Conservation (phyloP, 352 stramenopile genomes). For the Hyaloperonospora brassicae region DNA sequence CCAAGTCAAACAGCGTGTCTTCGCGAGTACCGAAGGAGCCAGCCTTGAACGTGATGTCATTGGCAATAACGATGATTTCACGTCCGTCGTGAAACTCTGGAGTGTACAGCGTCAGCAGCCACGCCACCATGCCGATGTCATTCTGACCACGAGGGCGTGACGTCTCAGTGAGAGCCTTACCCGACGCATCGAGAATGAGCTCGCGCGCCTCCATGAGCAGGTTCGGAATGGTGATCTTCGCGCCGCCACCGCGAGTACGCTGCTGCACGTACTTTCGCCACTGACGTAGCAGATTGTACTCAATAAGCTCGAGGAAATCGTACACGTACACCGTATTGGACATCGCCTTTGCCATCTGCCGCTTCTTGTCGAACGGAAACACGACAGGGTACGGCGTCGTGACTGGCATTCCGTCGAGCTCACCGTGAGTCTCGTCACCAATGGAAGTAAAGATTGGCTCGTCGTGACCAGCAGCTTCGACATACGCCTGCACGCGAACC, state of each 20-base stretch:
- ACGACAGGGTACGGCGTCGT: conserved; percentile 95
- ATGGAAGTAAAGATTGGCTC: conserved; percentile 88
- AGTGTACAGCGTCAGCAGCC: conserved; percentile 96
- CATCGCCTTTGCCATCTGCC: conserved; percentile 87
- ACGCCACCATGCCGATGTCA: conserved; percentile 99
- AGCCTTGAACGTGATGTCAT: conserved; percentile 99
- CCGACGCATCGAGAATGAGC: conserved; percentile 87
- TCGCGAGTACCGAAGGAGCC: conserved; percentile 99
- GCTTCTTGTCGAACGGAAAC: conserved; percentile 92
- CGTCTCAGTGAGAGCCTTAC: conserved; percentile 46
- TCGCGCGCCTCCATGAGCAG: conserved; percentile 92
- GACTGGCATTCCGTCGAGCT: conserved; percentile 94
- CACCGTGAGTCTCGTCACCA: conserved; percentile 80
- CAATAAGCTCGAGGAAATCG: conserved; percentile 98
- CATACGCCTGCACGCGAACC: conserved; percentile 98
- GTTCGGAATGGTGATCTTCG: conserved; percentile 74
- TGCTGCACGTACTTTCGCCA: conserved; percentile 89
- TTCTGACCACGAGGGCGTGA: conserved; percentile 91
- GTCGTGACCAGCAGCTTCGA: conserved; percentile 88
- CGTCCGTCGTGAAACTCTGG: conserved; percentile 95
- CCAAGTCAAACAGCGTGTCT: conserved; percentile 98
- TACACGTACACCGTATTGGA: conserved; percentile 99
- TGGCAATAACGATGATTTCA: conserved; percentile 98
- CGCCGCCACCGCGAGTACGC: conserved; percentile 49
- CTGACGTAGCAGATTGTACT: conserved; percentile 90